A percentile compares a stretch with the other conserved stretches of the same genome.
phyloP scores from a whole-genome alignment of 2,329 filamentous ascomycete species.

The Paecilomyces sp. region DNA sequence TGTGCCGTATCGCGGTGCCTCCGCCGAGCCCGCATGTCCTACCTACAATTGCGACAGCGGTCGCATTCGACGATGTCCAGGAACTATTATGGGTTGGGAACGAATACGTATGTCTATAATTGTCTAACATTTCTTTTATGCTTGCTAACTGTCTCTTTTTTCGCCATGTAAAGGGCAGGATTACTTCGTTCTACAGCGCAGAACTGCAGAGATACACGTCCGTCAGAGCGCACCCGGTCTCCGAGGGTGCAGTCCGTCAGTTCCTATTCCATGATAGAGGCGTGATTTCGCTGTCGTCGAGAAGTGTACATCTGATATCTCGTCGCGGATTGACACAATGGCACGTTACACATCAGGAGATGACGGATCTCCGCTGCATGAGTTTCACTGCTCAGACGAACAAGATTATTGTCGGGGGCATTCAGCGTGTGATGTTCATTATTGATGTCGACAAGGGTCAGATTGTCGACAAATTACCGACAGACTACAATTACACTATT shows the following conservation, averaged over 20 bases:
- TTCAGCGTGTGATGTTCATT: constrained; percentile 78
- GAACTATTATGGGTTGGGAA: constrained; percentile 93
- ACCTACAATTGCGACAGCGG: constrained; percentile 65
- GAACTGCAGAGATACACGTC: constrained; percentile 88
- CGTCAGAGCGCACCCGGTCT: constrained; percentile 66
- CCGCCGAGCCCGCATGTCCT: constrained; percentile 64
- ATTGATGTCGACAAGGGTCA: constrained; percentile 66
- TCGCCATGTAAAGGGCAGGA: constrained; percentile 59
- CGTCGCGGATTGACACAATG: constrained; percentile 78
- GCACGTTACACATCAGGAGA: constrained; percentile 73
- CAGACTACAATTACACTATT: constrained; percentile 73
- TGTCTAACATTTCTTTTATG: not conserved
- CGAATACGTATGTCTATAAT: constrained; percentile 60
- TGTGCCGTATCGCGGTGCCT: constrained; percentile 74
- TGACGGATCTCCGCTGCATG: constrained; percentile 89
- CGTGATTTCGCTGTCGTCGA: constrained; percentile 73
- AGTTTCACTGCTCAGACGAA: constrained; percentile 85
- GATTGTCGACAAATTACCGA: constrained; percentile 63
- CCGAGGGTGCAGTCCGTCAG: constrained; percentile 76
- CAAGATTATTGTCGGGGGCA: constrained; percentile 78
- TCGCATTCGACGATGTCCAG: constrained; percentile 82
- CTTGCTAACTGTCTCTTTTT: constrained; percentile 11
- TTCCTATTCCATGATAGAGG: constrained; percentile 88
- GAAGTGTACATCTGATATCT: constrained; percentile 81
- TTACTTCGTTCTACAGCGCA: constrained; percentile 79